These are phyloP conservation scores for Camelina hispida DNA, from an alignment of 345 rosid genomes.

Conservation along the genomic window DNA sequence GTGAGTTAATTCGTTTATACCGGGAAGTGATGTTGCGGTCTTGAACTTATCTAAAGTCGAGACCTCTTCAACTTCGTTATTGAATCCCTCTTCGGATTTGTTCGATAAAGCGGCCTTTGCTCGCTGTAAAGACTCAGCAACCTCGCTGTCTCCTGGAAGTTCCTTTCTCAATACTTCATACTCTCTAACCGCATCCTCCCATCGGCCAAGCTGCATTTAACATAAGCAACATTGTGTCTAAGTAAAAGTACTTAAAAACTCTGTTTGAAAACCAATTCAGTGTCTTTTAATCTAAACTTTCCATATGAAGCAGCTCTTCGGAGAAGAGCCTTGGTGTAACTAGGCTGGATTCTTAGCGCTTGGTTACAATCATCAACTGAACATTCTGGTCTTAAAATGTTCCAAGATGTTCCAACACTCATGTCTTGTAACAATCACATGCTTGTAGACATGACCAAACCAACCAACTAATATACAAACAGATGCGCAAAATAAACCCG, in stretches of 20 bases:
- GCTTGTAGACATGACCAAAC: conserved; percentile 18
- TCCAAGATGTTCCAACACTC: conserved; percentile 98
- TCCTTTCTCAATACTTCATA: conserved; percentile 80
- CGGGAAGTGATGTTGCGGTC: conserved; percentile 62
- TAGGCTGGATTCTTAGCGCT: conserved; percentile 77
- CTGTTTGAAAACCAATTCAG: not conserved
- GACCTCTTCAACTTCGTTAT: conserved; percentile 70
- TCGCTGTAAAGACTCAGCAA: conserved; percentile 68
- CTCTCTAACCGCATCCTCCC: conserved; percentile 89
- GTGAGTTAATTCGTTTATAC: conserved; percentile 44
- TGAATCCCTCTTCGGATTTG: conserved; percentile 39
- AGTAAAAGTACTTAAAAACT: not conserved
- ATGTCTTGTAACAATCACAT: conserved; percentile 67
- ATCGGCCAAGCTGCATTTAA: conserved; percentile 51
- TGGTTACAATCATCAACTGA: conserved; percentile 91
- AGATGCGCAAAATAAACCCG: not conserved
- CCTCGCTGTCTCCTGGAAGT: conserved; percentile 84
- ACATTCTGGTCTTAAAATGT: conserved; percentile 95
- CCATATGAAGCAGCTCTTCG: conserved; percentile 92
- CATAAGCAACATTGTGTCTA: conserved; percentile 28
- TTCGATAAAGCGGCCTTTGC: conserved; percentile 65
- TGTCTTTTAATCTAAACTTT: conserved; percentile 58
- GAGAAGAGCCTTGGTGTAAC: conserved; percentile 84
- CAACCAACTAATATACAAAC: conserved; percentile 12
- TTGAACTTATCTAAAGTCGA: conserved; percentile 63